Percentiles rank a stretch among this genome's conserved stretches.
These are phyloP conservation scores for Cystobasidium slooffiae DNA, from an alignment of 1,284 basidiomycete species.

Conservation along the genomic window DNA sequence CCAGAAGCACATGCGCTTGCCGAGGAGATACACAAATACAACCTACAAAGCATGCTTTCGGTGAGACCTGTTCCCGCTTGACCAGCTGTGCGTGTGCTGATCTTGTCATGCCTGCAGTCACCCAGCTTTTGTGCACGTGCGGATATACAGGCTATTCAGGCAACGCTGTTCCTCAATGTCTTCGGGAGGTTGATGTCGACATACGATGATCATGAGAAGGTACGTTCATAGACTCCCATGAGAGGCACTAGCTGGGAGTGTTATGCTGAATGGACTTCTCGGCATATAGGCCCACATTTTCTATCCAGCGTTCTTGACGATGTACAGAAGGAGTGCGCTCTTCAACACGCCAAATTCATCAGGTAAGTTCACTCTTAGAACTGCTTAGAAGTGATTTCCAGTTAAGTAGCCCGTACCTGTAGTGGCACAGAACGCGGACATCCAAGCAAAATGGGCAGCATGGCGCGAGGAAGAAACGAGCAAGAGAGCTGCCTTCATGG, in stretches of 20 bases:
- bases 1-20: constrained; percentile 20
- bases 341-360: constrained; percentile 5
- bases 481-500: constrained; percentile 51
- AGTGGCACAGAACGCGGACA: constrained; percentile 44
- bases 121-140: constrained; percentile 23
- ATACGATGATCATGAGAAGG: constrained; percentile 32
- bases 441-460: constrained; percentile 48
- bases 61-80: constrained; percentile 1
- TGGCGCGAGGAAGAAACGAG: constrained; percentile 52
- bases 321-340: constrained; percentile 19
- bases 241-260: neutral
- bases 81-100: neutral
- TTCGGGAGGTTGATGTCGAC: constrained; percentile 39
- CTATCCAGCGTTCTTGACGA: constrained; percentile 48
- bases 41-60: constrained; percentile 22
- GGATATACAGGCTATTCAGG: constrained; percentile 42
- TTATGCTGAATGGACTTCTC: neutral
- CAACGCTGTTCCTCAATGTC: constrained; percentile 24
- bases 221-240: neutral
- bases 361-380: neutral
- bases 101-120: neutral
- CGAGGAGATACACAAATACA: constrained; percentile 19
- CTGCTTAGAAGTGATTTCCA: neutral
- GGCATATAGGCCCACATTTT: constrained; percentile 48
- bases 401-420: constrained; percentile 32